phyloP scores from a whole-genome alignment of 257 asterid species.

The Petunia secreta region DNA sequence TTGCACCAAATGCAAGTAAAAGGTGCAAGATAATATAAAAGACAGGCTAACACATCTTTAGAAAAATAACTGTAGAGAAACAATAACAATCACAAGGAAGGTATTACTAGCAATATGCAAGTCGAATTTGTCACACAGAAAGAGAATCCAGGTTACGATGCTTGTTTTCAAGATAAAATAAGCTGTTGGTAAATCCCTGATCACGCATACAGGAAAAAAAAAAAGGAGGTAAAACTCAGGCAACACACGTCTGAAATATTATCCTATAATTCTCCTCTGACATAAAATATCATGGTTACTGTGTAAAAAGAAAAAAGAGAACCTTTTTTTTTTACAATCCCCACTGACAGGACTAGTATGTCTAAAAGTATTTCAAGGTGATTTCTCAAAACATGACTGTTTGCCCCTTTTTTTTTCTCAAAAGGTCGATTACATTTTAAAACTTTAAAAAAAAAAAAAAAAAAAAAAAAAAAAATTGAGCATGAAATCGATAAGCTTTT shows the following conservation, averaged over 20 bases:
- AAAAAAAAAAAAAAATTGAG: background rate
- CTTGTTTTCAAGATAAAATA: background rate
- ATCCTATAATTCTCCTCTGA: background rate
- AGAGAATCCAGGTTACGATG: background rate
- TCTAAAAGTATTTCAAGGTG: background rate
- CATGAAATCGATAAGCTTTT: background rate
- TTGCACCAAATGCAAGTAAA: slow-evolving; percentile 12
- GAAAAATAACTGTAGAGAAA: background rate
- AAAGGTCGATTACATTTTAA: background rate
- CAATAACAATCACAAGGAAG: background rate
- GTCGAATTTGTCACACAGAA: background rate
- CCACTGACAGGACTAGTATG: slow-evolving; percentile 2
- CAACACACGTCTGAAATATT: background rate
- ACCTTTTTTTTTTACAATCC: background rate
- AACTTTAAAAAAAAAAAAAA: background rate
- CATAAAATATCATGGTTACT: background rate
- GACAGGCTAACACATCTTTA: background rate
- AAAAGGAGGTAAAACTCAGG: background rate
- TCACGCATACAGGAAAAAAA: background rate
- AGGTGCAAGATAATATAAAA: slow-evolving; percentile 6
- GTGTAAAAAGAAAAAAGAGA: background rate
- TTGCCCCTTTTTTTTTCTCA: background rate
- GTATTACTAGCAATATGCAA: background rate
- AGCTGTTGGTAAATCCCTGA: slow-evolving; percentile 14
- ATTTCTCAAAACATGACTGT: background rate